Base-by-base conservation (phyloP, 441 rosid species). In the Pelargonium australe region DNA sequence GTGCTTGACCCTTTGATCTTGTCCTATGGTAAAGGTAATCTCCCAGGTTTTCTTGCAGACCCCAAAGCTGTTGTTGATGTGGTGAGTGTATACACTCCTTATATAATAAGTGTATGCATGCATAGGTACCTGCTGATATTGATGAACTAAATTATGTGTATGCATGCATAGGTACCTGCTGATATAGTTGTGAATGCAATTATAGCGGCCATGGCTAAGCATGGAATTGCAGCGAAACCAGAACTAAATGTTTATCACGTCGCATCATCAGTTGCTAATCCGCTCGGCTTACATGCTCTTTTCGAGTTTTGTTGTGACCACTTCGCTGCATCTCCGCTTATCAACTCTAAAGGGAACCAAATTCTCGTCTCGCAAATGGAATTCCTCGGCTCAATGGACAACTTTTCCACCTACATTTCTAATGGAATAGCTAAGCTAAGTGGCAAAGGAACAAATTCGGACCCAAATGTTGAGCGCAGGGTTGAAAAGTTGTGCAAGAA, bases 11-110 rank as follows among this genome's bases (percentile, higher is more conserved):
- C 83, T 14, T 0, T 83, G 0, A 13, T 80, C 1, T 14, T 77
- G 14, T 67, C 55, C 0, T 75, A 80, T 19, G 84, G 74, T 0
- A 81, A 81, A 68, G 83, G 79, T 20, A 76, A 63, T 28, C 68
- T 85, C 31, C 70, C 79, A 4, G 75, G 63, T 45, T 64, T 75
- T 9, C n/a, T n/a, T 5, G 87, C 45, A 9, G 63, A 83, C 34
- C 79, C 72, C n/a, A 2, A 72, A 10, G 19, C 68, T 8, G n/a
- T 70, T 0, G 0, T 78, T 0, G 82, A 85, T 45, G 7, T 77
- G 53, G 76, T 68, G 58, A 80, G 76, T 51, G 6, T 7, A 13
- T 37, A 8, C 13, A 51, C 19, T 17, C 40, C 34, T 28, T 28
- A 28, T 28, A 28, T 43, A 16, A 49, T 1, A 16, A 25, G 23